These are phyloP conservation scores for Curvularia lunata DNA, from an alignment of 2,329 filamentous ascomycete species.

Conservation along the genomic window DNA sequence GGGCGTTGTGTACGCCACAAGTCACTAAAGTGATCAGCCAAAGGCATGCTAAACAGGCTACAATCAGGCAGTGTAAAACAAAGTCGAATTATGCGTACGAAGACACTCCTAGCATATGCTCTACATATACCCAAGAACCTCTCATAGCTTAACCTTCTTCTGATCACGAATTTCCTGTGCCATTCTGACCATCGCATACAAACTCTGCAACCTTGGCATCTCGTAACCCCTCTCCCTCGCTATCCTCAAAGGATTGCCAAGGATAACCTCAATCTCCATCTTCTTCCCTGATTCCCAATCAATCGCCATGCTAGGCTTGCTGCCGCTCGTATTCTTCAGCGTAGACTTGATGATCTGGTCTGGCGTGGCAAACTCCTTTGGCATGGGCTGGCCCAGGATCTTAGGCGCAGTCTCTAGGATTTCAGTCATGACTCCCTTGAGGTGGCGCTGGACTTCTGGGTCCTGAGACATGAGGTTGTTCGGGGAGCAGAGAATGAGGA, in stretches of 20 bases:
- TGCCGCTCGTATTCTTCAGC: slow-evolving; percentile 66
- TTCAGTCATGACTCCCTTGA: slow-evolving; percentile 72
- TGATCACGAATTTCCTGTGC: slow-evolving; percentile 62
- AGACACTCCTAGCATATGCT: neutral
- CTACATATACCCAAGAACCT: neutral
- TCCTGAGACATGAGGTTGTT: slow-evolving; percentile 72
- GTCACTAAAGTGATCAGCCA: too few species aligned
- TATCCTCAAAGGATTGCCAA: slow-evolving; percentile 73
- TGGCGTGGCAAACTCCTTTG: slow-evolving; percentile 64
- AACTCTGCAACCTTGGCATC: slow-evolving; percentile 69
- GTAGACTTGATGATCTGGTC: slow-evolving; percentile 69
- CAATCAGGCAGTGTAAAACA: too few species aligned
- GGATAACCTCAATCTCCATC: slow-evolving; percentile 74
- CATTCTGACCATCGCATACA: slow-evolving; percentile 71
- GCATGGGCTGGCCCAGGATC: slow-evolving; percentile 67
- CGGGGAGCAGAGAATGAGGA: slow-evolving; percentile 67
- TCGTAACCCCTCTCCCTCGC: slow-evolving; percentile 67
- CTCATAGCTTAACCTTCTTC: slow-evolving; percentile 27
- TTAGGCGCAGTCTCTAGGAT: slow-evolving; percentile 68
- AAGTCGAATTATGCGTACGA: neutral
- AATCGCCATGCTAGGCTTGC: slow-evolving; percentile 68
- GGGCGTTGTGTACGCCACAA: too few species aligned
- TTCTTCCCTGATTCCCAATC: slow-evolving; percentile 71
- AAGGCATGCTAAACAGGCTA: too few species aligned
- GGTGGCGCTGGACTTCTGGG: slow-evolving; percentile 65